A percentile compares a stretch with the other conserved stretches of the same genome.
These are phyloP conservation scores for Lizonia empirigonia DNA, from an alignment of 2,329 filamentous ascomycete genomes.

Conservation along the genomic window DNA sequence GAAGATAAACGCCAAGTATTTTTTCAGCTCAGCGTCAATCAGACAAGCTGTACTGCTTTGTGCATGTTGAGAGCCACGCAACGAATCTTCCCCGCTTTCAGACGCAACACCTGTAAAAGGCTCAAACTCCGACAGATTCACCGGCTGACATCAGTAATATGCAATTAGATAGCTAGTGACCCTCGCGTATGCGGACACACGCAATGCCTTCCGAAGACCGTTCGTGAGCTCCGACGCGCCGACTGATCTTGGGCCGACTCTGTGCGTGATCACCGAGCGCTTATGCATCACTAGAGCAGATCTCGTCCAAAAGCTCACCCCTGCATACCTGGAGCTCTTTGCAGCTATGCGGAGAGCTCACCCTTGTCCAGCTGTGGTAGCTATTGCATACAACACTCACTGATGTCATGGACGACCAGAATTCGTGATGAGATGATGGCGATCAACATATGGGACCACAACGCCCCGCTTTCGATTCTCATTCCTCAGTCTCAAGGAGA, in stretches of 20 bases:
- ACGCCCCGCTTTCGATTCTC: slow-evolving; percentile 23
- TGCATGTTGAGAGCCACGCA: neutral
- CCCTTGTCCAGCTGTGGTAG: slow-evolving; percentile 5
- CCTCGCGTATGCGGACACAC: neutral
- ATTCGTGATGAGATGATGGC: slow-evolving; percentile 3
- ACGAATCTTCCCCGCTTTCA: neutral
- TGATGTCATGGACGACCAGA: slow-evolving; percentile 1
- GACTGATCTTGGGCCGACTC: neutral
- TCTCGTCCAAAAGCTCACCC: slow-evolving; percentile 11
- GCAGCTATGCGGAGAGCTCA: slow-evolving; percentile 1
- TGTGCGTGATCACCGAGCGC: slow-evolving; percentile 18
- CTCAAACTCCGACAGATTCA: neutral
- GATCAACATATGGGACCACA: slow-evolving; percentile 10
- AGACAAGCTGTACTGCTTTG: neutral
- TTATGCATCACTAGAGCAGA: slow-evolving; percentile 5
- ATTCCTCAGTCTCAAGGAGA: slow-evolving; percentile 10
- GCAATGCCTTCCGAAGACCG: neutral
- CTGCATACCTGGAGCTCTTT: slow-evolving; percentile 8
- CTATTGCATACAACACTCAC: neutral
- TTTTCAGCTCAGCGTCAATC: neutral
- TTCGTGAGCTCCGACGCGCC: neutral
- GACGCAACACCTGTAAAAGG: neutral
- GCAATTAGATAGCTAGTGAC: neutral
- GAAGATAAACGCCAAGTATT: neutral
- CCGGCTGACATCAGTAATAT: neutral